A percentile compares a stretch with the other conserved stretches of the same genome.
phyloP scores from a whole-genome alignment of 1,284 basidiomycete genomes.

The Sporisorium exsertum region DNA sequence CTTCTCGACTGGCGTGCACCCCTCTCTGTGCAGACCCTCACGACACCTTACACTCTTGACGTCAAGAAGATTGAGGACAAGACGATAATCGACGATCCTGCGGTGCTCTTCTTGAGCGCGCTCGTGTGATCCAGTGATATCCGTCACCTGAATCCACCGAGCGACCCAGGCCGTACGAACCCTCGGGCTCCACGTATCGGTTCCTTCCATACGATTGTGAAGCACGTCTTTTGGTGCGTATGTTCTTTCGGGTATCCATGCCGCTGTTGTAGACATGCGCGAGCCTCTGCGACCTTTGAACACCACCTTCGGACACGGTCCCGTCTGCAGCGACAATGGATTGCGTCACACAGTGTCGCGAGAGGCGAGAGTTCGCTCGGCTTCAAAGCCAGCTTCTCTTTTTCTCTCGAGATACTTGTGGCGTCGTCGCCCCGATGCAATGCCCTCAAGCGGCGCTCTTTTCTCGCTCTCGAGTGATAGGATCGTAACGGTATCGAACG shows the following conservation, averaged over 20 bases:
- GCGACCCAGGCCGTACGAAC: slow-evolving; percentile 4
- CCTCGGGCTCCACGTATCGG: slow-evolving; percentile 1
- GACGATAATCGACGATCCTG: not conserved
- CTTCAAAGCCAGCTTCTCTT: slow-evolving; percentile 38
- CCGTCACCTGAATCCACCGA: slow-evolving; percentile 3
- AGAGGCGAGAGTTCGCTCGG: slow-evolving; percentile 10
- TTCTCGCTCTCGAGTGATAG: slow-evolving; percentile 8
- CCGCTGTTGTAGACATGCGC: slow-evolving; percentile 19
- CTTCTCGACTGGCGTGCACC: slow-evolving; percentile 31
- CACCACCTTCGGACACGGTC: slow-evolving; percentile 10
- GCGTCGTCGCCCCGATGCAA: slow-evolving; percentile 29
- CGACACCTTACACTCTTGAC: slow-evolving; percentile 10
- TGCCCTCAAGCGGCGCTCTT: slow-evolving; percentile 46
- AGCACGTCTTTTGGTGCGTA: slow-evolving; percentile 8
- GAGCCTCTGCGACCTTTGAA: slow-evolving; percentile 12
- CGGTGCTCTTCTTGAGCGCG: slow-evolving; percentile 10
- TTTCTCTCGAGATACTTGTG: slow-evolving; percentile 2
- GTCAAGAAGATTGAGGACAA: slow-evolving; percentile 16
- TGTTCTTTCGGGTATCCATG: slow-evolving; percentile 4
- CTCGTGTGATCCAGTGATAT: slow-evolving; percentile 10
- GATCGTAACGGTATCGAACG: slow-evolving; percentile 1
- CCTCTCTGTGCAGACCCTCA: slow-evolving; percentile 2
- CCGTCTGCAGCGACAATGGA: slow-evolving; percentile 43
- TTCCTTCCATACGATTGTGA: not conserved
- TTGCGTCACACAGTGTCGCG: slow-evolving; percentile 15